These are phyloP conservation scores for Neodidymelliopsis sp. DNA, from an alignment of 2,329 filamentous ascomycete species.

Conservation along the genomic window DNA sequence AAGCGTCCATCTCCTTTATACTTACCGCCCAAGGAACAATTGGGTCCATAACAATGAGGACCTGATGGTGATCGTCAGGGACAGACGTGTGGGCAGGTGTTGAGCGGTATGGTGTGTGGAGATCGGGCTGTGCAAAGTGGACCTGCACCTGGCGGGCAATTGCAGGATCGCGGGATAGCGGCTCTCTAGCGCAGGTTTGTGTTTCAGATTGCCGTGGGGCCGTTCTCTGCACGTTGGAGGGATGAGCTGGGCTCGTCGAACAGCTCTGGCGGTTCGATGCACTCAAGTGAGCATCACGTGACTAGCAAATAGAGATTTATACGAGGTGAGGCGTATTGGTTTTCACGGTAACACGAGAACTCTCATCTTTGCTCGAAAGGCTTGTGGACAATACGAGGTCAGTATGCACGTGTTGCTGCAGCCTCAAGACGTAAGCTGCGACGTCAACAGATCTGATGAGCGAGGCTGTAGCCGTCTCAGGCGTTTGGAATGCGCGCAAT, in stretches of 20 bases:
- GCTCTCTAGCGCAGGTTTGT: conserved; percentile 6
- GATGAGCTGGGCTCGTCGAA: conserved; percentile 8
- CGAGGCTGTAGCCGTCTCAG: conserved; percentile 10
- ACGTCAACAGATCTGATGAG: background rate
- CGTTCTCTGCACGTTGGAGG: conserved; percentile 7
- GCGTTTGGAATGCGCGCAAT: conserved; percentile 15
- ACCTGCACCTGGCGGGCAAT: conserved; percentile 2
- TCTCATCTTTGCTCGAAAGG: background rate
- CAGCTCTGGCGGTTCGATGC: background rate
- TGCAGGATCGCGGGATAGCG: conserved; percentile 12
- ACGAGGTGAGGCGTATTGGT: too few species aligned
- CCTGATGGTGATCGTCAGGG: conserved; percentile 19
- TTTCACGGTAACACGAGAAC: background rate
- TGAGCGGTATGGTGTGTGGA: conserved; percentile 11
- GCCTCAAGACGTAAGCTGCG: background rate
- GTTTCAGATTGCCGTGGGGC: conserved; percentile 14
- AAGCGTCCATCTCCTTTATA: background rate
- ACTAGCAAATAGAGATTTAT: background rate
- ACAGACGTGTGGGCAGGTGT: conserved; percentile 1
- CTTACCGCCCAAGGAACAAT: background rate
- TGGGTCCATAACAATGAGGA: background rate
- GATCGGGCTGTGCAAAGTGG: conserved; percentile 19
- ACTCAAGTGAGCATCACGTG: conserved; percentile 5
- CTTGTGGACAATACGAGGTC: too few species aligned
- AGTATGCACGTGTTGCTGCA: background rate